A percentile compares a stretch with the other conserved stretches of the same genome.
Evolutionary conservation across 148 eudicot species (phyloP).

Genomic region (Camellia granthamiana): DNA sequence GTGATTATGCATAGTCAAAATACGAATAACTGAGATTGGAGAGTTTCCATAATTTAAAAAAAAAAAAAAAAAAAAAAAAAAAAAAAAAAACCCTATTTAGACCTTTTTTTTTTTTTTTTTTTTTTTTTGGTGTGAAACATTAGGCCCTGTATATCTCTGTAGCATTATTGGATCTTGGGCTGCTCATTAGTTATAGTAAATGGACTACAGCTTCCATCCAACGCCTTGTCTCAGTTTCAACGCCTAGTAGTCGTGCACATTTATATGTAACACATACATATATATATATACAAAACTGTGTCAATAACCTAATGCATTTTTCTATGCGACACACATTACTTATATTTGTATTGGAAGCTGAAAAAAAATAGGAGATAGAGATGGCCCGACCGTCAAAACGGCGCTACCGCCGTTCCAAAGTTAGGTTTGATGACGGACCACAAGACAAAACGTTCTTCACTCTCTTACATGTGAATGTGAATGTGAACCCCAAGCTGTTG

Average conservation of each 20-base stretch:
- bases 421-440: background rate
- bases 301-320: background rate
- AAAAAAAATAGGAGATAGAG: background rate
- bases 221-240: conserved; percentile 24
- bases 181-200: background rate
- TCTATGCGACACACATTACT: no score
- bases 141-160: background rate
- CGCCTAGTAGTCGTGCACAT: conserved; percentile 21
- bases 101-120: background rate
- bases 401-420: conserved; percentile 30
- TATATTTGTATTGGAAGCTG: background rate
- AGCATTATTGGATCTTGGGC: conserved; percentile 24
- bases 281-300: background rate
- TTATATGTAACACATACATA: background rate
- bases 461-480: background rate
- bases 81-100: no score
- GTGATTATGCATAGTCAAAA: background rate
- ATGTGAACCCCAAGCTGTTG: background rate
- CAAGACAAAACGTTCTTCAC: background rate
- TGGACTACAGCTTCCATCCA: background rate
- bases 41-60: no score
- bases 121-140: background rate
- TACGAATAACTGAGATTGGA: no score
- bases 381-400: conserved; percentile 14
- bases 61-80: no score